Base-by-base conservation (phyloP, 352 stramenopile species). In the Globisporangium abappressorium region DNA sequence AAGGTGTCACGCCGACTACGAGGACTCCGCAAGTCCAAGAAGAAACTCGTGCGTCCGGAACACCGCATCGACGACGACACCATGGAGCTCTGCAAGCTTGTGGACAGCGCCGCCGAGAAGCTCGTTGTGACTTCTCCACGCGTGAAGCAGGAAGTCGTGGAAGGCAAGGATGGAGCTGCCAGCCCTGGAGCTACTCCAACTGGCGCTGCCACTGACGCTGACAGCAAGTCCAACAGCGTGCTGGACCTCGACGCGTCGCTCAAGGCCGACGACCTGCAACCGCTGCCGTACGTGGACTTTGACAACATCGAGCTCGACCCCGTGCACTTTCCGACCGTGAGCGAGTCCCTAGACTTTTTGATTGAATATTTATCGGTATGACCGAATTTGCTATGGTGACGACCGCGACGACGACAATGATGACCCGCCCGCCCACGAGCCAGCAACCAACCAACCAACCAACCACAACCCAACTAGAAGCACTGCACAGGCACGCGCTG, bases 21-120 rank as follows among this genome's bases (percentile, higher is more conserved):
- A 24, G 83, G 83, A 7, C 72, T 91, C 18, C 81, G 81, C 66
- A 92, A 92, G 65, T 85, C 74, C 8, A 92, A 92, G 73, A 86
- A 85, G 69, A 87, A 89, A 71, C 73, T 87, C 11, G 79, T 84
- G 57, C 79, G 79, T 11, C 77, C 79, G 5, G 80, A 85, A 61
- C 78, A 87, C 57, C 78, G 81, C 47, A 86, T 85, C 58, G 77
- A 87, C 43, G 81, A 89, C 56, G 80, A 86, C 64, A 85, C 76
- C 8, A 83, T 86, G 74, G 72, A 85, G 70, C 67, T 84, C 22
- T 86, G 78, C 70, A 86, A 86, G 67, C 60, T 86, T 55, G 76
- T 86, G 30, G 78, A 84, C 68, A 80, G 70, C 62, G 74, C 78
- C 1, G 75, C 74, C 3, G 69, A 84, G 69, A 84, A 86, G 65